Evolutionary conservation across 768 basidiomycete genomes (phyloP), one percentile per base, ranked within the genome.

Genomic region (Leccinum boreale): DNA sequence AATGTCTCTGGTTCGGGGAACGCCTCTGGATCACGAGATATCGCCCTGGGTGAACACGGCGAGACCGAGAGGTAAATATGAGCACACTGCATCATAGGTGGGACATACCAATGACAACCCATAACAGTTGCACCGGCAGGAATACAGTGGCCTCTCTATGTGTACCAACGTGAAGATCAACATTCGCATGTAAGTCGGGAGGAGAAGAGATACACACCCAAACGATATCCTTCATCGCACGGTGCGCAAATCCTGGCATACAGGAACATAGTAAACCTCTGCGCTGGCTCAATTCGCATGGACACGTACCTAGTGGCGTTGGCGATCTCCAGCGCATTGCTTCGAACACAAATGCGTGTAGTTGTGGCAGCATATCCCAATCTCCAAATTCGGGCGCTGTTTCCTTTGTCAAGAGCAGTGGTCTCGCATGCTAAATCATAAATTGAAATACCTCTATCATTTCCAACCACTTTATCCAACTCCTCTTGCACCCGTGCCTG

Each of bases 181-280:
- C 8, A n/a, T 7, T n/a, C 8, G 24, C 5, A 39, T 28, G 28
- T 28, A 39, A 23, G 10, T 8, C 9, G 15, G 14, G 42, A 24
- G 23, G 9, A 12, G 10, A 50, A 9, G 17, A 49, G n/a, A 15
- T 53, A n/a, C 52, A 10, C 45, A 83, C 83, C 81, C 83, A 87
- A 19, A 82, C 66, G 44, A 89, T 78, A 57, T 87, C 85, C 53
- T 79, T 81, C 1, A 80, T 87, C 0, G 85, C 79, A 52, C 79
- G 78, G 59, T 88, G 87, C 0, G 82, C 74, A 51, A 86, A 83
- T 0, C 85, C 85, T 65, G 17, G 23, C 1, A 57, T 21, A 21
- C 14, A 48, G 21, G 33, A 5, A 19, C 36, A 36, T 2, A 15
- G 17, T 57, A 24, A 39, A 23, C 24, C 17, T 26, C 14, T 15